Conservation (phyloP, 2,329 filamentous ascomycete species). For the Colletotrichum cereale region DNA sequence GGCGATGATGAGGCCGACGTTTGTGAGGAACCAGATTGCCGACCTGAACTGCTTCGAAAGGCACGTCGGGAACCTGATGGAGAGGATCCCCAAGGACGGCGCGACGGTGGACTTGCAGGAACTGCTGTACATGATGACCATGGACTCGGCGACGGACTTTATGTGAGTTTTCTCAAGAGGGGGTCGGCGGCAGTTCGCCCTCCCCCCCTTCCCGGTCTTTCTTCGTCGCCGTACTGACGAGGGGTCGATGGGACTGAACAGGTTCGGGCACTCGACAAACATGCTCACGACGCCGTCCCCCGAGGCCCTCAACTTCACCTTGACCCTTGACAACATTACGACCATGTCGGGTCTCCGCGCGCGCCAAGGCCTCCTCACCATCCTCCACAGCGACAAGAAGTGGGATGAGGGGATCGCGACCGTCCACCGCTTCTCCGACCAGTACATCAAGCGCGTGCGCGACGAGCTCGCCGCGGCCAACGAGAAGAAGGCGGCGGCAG, state of each 20-base stretch:
- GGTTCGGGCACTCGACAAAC: conserved; percentile 59
- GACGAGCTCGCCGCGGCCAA: conserved; percentile 45
- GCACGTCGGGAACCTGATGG: conserved; percentile 72
- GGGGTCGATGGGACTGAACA: conserved; percentile 43
- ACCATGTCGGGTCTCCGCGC: conserved; percentile 52
- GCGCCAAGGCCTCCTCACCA: conserved; percentile 56
- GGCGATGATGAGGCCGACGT: conserved; percentile 65
- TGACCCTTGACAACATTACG: conserved; percentile 62
- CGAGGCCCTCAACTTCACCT: conserved; percentile 58
- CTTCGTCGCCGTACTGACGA: conserved; percentile 38
- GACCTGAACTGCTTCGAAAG: conserved; percentile 79
- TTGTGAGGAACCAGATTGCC: conserved; percentile 67
- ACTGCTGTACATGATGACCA: conserved; percentile 74
- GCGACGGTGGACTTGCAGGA: conserved; percentile 70
- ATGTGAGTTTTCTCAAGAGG: conserved; percentile 52
- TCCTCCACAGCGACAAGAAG: conserved; percentile 51
- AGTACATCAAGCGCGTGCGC: conserved; percentile 58
- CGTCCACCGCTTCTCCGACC: conserved; percentile 62
- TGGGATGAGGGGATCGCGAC: conserved; percentile 54
- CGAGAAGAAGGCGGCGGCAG: no score
- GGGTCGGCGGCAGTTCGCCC: no score
- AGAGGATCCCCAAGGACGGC: conserved; percentile 68
- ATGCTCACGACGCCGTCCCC: conserved; percentile 51
- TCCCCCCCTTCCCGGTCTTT: conserved; percentile 35
- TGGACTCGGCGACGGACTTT: conserved; percentile 78